Evolutionary conservation across 2,329 filamentous ascomycete species (phyloP).

Genomic region (Xylaria sp.): DNA sequence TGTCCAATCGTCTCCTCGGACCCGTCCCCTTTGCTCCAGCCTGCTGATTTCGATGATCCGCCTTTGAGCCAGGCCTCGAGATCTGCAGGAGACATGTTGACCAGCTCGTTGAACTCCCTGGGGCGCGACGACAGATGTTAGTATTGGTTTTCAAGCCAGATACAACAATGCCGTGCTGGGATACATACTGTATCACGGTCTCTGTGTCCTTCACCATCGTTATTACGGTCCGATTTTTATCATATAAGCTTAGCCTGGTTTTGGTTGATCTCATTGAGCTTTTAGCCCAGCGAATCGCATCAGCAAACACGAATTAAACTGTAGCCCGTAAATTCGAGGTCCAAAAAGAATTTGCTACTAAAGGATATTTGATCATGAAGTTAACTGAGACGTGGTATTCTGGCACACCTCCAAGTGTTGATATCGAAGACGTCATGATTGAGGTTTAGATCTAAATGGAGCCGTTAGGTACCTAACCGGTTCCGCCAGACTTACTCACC

Average conservation of each 20-base stretch:
- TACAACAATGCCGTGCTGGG: background rate
- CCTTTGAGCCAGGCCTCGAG: background rate
- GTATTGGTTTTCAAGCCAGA: no score
- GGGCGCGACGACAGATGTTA: background rate
- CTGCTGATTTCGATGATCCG: background rate
- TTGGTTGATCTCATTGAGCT: background rate
- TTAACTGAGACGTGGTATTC: background rate
- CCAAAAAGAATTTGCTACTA: no score
- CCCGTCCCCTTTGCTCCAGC: background rate
- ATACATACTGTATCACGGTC: background rate
- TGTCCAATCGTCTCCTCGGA: background rate
- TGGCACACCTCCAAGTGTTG: background rate
- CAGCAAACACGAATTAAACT: no score
- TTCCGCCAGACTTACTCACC: no score
- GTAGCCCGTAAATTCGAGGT: no score
- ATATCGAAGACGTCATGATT: background rate
- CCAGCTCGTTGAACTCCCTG: background rate
- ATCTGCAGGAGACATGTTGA: background rate
- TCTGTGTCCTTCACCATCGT: background rate
- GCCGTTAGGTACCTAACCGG: no score
- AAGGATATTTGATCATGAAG: background rate
- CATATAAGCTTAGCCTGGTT: no score
- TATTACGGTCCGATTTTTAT: background rate
- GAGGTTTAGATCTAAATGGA: background rate
- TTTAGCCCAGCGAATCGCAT: no score